Evolutionary conservation across 2,329 filamentous ascomycete genomes (phyloP), one percentile per base, ranked within the genome.

Genomic region (Lasiodiplodia sp.): DNA sequence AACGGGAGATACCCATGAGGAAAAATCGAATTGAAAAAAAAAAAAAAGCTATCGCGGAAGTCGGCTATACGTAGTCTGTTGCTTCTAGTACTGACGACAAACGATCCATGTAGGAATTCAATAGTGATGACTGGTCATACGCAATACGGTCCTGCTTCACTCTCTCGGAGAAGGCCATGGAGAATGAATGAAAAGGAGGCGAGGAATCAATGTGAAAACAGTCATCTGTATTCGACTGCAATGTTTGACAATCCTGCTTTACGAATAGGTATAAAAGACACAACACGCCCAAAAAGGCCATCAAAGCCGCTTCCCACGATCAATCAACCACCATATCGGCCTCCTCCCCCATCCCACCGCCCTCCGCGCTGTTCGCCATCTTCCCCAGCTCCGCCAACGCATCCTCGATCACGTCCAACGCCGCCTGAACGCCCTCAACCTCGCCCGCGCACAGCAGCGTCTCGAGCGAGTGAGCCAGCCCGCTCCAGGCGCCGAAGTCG

Each of bases 371-470:
- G 23, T 63, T 57, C 1, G 12, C 28, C 28, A 23, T 51, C 28
- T 31, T 23, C 23, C 38, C 28, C 28, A 57, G 16, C 28, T n/a
- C 11, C 28, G 18, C 34, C 37, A 68, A 21, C 14, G 51, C 40
- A n/a, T 40, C 38, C 58, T 68, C 67, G 18, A 68, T 40, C 11
- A 16, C 28, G 51, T 68, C 52, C 51, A 68, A 28, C n/a, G 67
- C 67, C 51, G 40, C 8, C 31, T 68, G 67, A 28, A 68, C 67
- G n/a, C 67, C 67, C 37, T 55, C 67, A 11, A 68, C 52, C 40
- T 65, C 52, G 4, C 67, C 67, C 25, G 67, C 67, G n/a, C 67
- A 68, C 12, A 68, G 52, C 38, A 68, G 58, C 51, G 58, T 68
- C 60, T 68, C 67, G 14, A 68, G 38, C 12, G 67, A 68, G 12